These are phyloP conservation scores for Psidium friedrichsthalianum DNA, from an alignment of 345 rosid species.

Conservation along the genomic window DNA sequence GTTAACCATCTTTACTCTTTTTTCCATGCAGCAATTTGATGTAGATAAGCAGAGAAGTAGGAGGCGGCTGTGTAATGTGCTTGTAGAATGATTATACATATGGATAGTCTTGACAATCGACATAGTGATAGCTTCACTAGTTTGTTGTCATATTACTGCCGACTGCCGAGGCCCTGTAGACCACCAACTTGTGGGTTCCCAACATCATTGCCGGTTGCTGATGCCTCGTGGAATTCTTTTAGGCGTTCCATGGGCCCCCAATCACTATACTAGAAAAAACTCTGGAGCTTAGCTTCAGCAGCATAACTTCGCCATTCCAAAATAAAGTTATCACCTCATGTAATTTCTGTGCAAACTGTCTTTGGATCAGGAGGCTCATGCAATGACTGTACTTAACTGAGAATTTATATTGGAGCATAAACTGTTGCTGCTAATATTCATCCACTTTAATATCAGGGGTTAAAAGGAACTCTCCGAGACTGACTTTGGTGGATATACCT, in stretches of 20 bases:
- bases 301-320: background rate
- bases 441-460: background rate
- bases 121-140: background rate
- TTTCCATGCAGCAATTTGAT: conserved; percentile 26
- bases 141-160: background rate
- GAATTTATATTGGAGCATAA: background rate
- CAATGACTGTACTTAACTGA: background rate
- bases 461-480: background rate
- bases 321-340: background rate
- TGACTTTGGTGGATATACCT: background rate
- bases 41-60: conserved; percentile 19
- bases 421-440: background rate
- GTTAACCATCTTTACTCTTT: background rate
- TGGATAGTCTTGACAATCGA: background rate
- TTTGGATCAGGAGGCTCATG: background rate
- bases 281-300: background rate
- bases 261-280: background rate
- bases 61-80: conserved; percentile 30
- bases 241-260: background rate
- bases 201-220: background rate
- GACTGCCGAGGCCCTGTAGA: background rate
- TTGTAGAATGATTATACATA: conserved; percentile 14
- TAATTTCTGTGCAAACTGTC: background rate
- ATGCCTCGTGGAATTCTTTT: background rate
- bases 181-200: background rate